Evolutionary conservation across 2,329 filamentous ascomycete genomes (phyloP), one percentile per base, ranked within the genome.

Genomic region (Hortaea sp.): DNA sequence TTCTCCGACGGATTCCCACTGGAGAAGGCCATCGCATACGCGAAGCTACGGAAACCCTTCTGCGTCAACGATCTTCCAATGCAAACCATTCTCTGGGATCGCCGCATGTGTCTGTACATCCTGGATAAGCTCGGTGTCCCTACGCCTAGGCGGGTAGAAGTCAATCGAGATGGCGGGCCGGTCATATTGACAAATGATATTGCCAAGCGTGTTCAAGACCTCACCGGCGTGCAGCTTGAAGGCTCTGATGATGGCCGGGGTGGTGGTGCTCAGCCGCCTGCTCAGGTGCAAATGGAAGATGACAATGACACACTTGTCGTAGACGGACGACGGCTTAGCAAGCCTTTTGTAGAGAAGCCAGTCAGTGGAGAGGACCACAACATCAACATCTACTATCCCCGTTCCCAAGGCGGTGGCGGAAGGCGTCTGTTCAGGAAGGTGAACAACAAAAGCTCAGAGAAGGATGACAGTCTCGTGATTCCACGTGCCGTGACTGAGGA

Each of bases 301-400:
- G 83, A 94, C 55, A 86, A 86, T 29, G 89, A 98, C 62, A 83
- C 85, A 4, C 74, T 98, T 45, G 80, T 84, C 38, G 90, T 98
- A 7, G 90, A 98, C 62, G 92, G 90, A 7, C 74, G 78, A 37
- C 66, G 81, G 4, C 75, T 98, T 40, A 83, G 77, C 57, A 98
- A 98, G 63, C 92, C 92, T 0, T 98, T 98, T 61, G 92, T 98
- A 34, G 92, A 98, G 64, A 98, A 98, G 65, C 92, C 92, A 0
- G 89, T 88, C n/a, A 95, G 87, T 61, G 92, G 92, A 31, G 92
- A 98, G 67, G 90, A 98, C 60, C 92, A 98, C 69, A 98, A 98
- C 64, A 95, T 98, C 58, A 85, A 94, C 67, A 95, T 98, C 46
- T 98, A 97, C 69, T 97, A 94, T 60, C 87, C 90, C 20, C 85